Base-by-base conservation (phyloP, 257 asterid species). In the Fraxinus excelsior region DNA sequence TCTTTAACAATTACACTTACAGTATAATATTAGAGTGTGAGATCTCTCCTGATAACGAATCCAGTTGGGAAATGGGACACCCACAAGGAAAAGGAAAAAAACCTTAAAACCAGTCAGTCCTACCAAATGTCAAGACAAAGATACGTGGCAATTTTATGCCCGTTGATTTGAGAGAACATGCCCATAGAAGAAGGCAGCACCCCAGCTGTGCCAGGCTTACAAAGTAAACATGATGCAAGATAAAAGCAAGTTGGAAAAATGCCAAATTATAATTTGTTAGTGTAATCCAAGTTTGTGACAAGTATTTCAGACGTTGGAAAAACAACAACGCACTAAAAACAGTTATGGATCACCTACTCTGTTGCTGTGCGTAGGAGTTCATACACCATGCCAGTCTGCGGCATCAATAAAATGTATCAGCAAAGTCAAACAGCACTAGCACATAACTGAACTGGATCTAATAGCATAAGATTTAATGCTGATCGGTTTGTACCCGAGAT, bases 311-410 rank as follows among this genome's bases (percentile, higher is more conserved):
- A 71, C 74, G 32, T 13, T n/a, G 32, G 78, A 5, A 74, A 21
- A 76, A 56, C 65, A 53, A n/a, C 28, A 74, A 78, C n/a, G 75
- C 51, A 76, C 35, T 26, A 78, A 26, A 18, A 76, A 79, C 23
- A 76, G 78, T 74, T 5, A 60, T 3, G 7, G 29, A 12, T 9
- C 81, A 69, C 97, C 46, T 93, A 96, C 99, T 96, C 99, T 75
- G 99, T 96, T 76, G 99, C 94, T 12, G 99, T 93, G 76, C 98
- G 96, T 68, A 93, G 90, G 79, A 96, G 87, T 84, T 96, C 99
- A 84, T 96, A 96, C 88, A 96, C 99, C 97, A 93, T 96, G 82
- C 90, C 96, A 19, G 99, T 96, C 98, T 96, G 97, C 40, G 67
- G 65, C 76, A 86, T 82, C 53, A 70, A 86, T 37, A 81, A 58